phyloP scores from a whole-genome alignment of 371 early-diverging fungal species.

The Circinella minor region DNA sequence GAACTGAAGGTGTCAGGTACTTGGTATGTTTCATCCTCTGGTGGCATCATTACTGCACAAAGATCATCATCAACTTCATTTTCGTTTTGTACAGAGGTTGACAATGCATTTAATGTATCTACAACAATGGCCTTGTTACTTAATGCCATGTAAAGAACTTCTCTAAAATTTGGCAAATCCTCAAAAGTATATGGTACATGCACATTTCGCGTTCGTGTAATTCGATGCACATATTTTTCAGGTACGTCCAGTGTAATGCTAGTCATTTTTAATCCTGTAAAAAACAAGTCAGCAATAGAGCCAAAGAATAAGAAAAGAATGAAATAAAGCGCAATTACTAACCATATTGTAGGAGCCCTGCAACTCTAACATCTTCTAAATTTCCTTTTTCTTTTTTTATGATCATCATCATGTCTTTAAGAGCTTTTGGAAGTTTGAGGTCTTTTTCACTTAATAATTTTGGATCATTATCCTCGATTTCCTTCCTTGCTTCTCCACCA shows the following conservation, averaged over 20 bases:
- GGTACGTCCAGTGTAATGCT: constrained; percentile 1
- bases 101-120: neutral
- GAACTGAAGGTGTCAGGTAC: too few species aligned
- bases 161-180: neutral
- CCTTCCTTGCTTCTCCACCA: constrained; percentile 4
- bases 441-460: constrained; percentile 4
- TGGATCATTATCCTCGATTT: neutral
- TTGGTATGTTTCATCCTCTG: neutral
- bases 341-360: constrained; percentile 10
- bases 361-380: neutral
- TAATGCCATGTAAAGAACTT: constrained; percentile 5
- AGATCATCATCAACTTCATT: neutral
- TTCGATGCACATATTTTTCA: neutral
- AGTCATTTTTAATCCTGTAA: constrained; percentile 8
- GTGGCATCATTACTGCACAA: neutral
- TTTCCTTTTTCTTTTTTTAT: neutral
- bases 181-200: neutral
- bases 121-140: neutral
- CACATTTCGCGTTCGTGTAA: constrained; percentile 2
- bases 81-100: neutral
- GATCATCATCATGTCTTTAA: constrained; percentile 10
- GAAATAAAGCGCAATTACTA: neutral
- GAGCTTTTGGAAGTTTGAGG: constrained; percentile 6
- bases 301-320: neutral
- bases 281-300: neutral